Percentiles rank a stretch among this genome's conserved stretches.
These are phyloP conservation scores for Barnettozyma populi DNA, from an alignment of 805 yeast species.

Conservation along the genomic window DNA sequence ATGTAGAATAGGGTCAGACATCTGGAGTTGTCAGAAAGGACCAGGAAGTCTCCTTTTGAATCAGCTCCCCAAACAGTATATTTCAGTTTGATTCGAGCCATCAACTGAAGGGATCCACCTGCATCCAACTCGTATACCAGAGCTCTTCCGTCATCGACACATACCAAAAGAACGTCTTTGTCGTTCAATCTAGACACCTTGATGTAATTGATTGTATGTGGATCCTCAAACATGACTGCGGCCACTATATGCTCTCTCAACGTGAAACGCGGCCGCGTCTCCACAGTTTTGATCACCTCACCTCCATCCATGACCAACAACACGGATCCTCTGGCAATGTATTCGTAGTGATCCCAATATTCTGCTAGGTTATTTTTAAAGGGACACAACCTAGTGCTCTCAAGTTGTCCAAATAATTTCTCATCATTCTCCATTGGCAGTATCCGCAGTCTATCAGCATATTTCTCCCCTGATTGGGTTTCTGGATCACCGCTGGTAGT, in stretches of 20 bases:
- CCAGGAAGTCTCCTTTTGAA: conserved; percentile 35
- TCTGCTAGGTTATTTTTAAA: conserved; percentile 20
- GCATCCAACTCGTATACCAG: conserved; percentile 32
- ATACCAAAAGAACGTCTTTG: conserved; percentile 40
- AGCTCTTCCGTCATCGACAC: conserved; percentile 52
- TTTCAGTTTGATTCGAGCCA: conserved; percentile 29
- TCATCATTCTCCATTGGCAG: neutral
- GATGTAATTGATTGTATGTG: conserved; percentile 52
- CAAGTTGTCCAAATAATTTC: conserved; percentile 1
- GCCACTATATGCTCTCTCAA: conserved; percentile 31
- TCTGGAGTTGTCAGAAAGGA: conserved; percentile 51
- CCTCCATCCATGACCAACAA: conserved; percentile 12
- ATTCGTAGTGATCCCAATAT: conserved; percentile 8
- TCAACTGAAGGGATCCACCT: conserved; percentile 24
- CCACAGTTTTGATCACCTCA: neutral
- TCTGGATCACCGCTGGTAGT: neutral
- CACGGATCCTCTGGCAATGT: conserved; percentile 11
- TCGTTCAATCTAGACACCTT: conserved; percentile 33
- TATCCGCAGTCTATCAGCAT: conserved; percentile 15
- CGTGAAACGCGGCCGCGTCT: conserved; percentile 17
- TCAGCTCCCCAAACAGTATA: conserved; percentile 64
- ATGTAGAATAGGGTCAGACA: conserved; percentile 37
- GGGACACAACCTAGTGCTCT: conserved; percentile 1
- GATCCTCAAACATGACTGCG: conserved; percentile 48
- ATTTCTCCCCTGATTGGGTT: conserved; percentile 5